phyloP scores from a whole-genome alignment of 1,139 yeast species.

The Debaryomyces psychrophilus region DNA sequence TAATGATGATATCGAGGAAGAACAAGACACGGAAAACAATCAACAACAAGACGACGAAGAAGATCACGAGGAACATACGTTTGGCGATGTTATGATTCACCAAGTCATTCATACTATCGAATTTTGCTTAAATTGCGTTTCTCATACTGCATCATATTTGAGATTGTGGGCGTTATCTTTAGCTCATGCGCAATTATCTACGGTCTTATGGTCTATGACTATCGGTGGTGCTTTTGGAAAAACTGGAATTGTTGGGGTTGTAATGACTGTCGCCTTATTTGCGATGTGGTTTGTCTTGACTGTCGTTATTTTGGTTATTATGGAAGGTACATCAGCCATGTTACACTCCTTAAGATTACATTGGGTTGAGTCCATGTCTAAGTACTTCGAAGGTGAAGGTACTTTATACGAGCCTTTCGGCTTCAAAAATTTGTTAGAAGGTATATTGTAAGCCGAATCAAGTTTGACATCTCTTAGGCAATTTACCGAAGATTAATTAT shows the following conservation, averaged over 20 bases:
- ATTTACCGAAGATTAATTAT: background rate
- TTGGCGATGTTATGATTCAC: conserved; percentile 78
- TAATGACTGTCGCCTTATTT: conserved; percentile 61
- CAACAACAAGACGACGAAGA: conserved; percentile 50
- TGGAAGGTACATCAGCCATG: conserved; percentile 92
- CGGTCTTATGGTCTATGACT: conserved; percentile 81
- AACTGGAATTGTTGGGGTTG: conserved; percentile 52
- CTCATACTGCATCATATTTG: conserved; percentile 78
- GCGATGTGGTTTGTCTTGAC: conserved; percentile 81
- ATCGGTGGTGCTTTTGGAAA: conserved; percentile 57
- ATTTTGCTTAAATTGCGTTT: conserved; percentile 76
- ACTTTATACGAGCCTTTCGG: conserved; percentile 69
- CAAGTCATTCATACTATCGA: conserved; percentile 82
- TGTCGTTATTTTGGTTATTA: conserved; percentile 70
- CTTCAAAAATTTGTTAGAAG: conserved; percentile 44
- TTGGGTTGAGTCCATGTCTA: conserved; percentile 89
- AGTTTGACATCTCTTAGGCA: background rate
- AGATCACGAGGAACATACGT: conserved; percentile 58
- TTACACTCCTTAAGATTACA: conserved; percentile 80
- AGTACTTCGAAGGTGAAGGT: conserved; percentile 85
- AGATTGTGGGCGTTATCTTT: conserved; percentile 80
- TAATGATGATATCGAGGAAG: conserved; percentile 26
- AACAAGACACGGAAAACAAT: conserved; percentile 32
- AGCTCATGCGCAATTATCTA: conserved; percentile 77
- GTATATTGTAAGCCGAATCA: conserved; percentile 24